phyloP scores from a whole-genome alignment of 1,284 basidiomycete genomes.

The Apiotrichum sp. region DNA sequence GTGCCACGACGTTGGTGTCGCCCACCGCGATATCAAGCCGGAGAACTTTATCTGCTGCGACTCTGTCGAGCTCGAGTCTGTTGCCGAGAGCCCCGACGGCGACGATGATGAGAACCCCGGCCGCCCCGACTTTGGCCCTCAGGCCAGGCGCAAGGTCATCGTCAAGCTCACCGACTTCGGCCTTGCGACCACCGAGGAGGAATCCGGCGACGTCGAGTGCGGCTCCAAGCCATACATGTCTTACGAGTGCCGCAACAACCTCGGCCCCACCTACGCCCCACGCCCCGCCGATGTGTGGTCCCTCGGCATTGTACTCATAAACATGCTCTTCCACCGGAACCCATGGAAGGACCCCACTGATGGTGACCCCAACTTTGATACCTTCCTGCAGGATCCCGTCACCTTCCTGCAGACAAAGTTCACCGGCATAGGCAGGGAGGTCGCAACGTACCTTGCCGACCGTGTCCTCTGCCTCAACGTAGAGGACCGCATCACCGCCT shows the following conservation, averaged over 20 bases:
- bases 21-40: constrained; percentile 97
- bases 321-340: constrained; percentile 97
- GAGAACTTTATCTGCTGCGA: constrained; percentile 81
- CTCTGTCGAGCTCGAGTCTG: constrained; percentile 63
- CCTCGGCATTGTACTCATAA: constrained; percentile 95
- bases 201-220: constrained; percentile 94
- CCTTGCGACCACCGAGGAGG: constrained; percentile 78
- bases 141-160: constrained; percentile 55
- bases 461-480: constrained; percentile 73
- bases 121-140: constrained; percentile 43
- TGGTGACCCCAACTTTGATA: constrained; percentile 69
- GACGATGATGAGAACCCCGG: constrained; percentile 51
- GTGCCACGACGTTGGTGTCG: constrained; percentile 88
- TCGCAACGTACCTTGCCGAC: constrained; percentile 78
- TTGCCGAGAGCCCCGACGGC: constrained; percentile 33
- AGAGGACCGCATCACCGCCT: constrained; percentile 62
- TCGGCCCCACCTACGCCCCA: constrained; percentile 85
- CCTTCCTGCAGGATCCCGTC: constrained; percentile 72
- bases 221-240: constrained; percentile 99
- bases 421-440: constrained; percentile 78
- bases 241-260: constrained; percentile 96
- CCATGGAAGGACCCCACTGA: constrained; percentile 92
- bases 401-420: constrained; percentile 84
- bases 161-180: constrained; percentile 98
- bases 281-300: constrained; percentile 98